Evolutionary conservation across 495 filamentous ascomycete species (phyloP).

Genomic region (Extremus antarcticus): DNA sequence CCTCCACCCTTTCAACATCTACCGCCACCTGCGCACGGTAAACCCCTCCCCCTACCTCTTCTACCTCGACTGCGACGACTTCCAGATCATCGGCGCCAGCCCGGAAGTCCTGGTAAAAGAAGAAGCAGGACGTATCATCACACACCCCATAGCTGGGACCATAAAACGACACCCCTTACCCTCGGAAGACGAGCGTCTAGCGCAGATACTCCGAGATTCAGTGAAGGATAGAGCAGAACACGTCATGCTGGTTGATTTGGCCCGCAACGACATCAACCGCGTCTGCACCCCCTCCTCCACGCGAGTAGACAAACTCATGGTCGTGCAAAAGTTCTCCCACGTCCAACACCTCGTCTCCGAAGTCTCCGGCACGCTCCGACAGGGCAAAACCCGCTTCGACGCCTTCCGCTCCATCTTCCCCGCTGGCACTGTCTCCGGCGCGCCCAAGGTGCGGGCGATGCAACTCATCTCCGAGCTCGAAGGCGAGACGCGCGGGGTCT

Average conservation of each 20-base stretch:
- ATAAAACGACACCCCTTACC: constrained; percentile 72
- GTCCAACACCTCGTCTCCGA: constrained; percentile 95
- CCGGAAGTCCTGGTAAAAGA: constrained; percentile 89
- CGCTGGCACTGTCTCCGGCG: constrained; percentile 85
- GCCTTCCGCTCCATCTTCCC: constrained; percentile 92
- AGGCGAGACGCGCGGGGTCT: constrained; percentile 84
- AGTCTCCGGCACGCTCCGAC: constrained; percentile 75
- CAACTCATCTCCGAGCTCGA: constrained; percentile 92
- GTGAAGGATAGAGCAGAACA: constrained; percentile 95
- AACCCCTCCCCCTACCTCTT: constrained; percentile 96
- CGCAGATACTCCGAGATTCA: constrained; percentile 62
- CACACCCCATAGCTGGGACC: constrained; percentile 93
- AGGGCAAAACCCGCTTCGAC: constrained; percentile 82
- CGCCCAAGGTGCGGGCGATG: constrained; percentile 94
- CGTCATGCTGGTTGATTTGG: constrained; percentile 98
- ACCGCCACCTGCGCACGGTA: constrained; percentile 86
- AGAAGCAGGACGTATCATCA: constrained; percentile 80
- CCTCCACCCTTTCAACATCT: constrained; percentile 96
- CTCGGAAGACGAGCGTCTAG: constrained; percentile 70
- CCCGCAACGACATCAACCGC: constrained; percentile 91
- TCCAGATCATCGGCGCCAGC: constrained; percentile 89
- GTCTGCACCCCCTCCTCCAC: constrained; percentile 87
- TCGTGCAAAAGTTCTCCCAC: constrained; percentile 89
- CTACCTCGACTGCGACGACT: constrained; percentile 81
- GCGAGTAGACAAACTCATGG: constrained; percentile 85